phyloP scores from a whole-genome alignment of 1,284 basidiomycete genomes.

The Melampsora larici-populina region DNA sequence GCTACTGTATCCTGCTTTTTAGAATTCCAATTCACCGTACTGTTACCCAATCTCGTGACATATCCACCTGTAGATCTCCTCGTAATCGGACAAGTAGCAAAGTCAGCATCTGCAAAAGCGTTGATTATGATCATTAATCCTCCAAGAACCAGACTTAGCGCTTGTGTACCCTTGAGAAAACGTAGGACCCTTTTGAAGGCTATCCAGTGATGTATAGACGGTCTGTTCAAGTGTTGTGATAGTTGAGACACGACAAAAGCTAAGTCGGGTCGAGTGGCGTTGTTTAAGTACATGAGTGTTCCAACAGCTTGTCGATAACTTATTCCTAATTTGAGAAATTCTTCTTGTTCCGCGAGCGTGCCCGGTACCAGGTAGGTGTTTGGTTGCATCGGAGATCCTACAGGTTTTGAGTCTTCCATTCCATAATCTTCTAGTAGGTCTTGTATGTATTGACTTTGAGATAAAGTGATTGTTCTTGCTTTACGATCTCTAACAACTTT shows the following conservation, averaged over 20 bases:
- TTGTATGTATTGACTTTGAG: background rate
- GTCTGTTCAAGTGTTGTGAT: conserved; percentile 3
- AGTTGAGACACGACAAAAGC: conserved; percentile 1
- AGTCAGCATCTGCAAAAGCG: background rate
- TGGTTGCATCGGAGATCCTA: background rate
- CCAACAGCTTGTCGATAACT: background rate
- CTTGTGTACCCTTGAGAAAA: background rate
- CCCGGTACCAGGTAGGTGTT: background rate
- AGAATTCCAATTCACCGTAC: no score
- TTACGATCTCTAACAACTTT: background rate
- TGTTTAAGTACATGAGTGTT: background rate
- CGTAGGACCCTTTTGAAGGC: background rate
- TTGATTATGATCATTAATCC: background rate
- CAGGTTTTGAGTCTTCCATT: background rate
- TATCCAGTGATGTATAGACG: background rate
- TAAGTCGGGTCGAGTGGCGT: background rate
- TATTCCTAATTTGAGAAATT: background rate
- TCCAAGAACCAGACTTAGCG: background rate
- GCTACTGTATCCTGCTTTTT: no score
- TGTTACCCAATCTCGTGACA: background rate
- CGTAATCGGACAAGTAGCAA: background rate
- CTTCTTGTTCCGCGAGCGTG: background rate
- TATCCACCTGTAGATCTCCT: background rate
- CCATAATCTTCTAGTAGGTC: background rate
- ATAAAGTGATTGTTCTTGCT: background rate